Evolutionary conservation across 2,329 filamentous ascomycete genomes (phyloP), one percentile per base, ranked within the genome.

Genomic region (Pestalotiopsis sp.): DNA sequence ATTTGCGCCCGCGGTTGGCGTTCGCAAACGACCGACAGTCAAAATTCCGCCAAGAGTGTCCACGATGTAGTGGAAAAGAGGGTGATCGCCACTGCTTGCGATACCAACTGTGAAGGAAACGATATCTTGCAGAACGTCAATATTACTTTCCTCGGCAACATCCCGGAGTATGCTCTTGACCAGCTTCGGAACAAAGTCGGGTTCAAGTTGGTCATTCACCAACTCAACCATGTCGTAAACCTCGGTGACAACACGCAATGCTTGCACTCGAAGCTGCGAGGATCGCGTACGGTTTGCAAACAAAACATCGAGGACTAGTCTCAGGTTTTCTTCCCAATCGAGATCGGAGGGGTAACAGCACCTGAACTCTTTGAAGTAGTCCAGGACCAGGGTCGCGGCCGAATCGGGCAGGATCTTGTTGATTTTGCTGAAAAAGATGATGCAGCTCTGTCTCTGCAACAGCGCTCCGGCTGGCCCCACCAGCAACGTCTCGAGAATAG

Each of bases 271-370:
- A 65, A 92, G 88, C 66, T 87, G 80, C 1, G 88, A 86, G 13
- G 90, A 89, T 58, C 91, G 87, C 12, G 79, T 82, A 39, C 83
- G 84, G 73, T 93, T 88, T 57, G 86, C 85, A 73, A 92, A 90
- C 74, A 94, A 91, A 1, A 86, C 85, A 23, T 87, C 82, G 17
- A 93, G 77, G 1, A 94, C 84, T 31, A 88, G 80, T 17, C 82
- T 81, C 66, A 92, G 82, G 66, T 93, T 92, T 2, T 85, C 80
- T 70, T 91, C 85, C 92, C 92, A 94, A 45, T 88, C 83, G 61
- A 85, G 79, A 73, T 93, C 91, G 0, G 92, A 92, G 2, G 92
- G 92, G 59, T 91, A 91, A 73, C 92, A 92, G 73, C 89, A 90
- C 60, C 91, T 85, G 71, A 92, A 91, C 66, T 92, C 88, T 67